Base-by-base conservation (phyloP, 2,329 filamentous ascomycete genomes). In the Cadophora sp. region DNA sequence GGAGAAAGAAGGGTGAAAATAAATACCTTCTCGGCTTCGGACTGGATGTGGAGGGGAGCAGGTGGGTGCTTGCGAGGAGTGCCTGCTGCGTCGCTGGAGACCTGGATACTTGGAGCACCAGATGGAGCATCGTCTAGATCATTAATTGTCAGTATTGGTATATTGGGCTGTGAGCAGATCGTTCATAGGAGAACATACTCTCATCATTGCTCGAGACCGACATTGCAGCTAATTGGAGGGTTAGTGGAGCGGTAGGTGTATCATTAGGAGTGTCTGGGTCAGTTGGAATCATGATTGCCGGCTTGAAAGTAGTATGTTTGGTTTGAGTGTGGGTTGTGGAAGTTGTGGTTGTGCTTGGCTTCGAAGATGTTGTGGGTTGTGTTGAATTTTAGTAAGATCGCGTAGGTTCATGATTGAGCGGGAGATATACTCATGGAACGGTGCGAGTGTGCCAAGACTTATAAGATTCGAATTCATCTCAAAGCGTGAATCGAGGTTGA, bases 1-100 rank as follows among this genome's bases (percentile, higher is more conserved):
- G 31, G 53, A 16, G 16, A 66, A 50, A 7, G 26, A 2, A 37
- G 12, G 14, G 24, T 26, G 11, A 62, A 43, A 14, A 16, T 16
- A 37, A 12, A 37, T 50, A 66, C 67, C 40, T 66, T 59, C 29
- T 66, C 63, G n/a, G 58, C 62, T 56, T 64, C 62, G 24, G 62
- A 55, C 12, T 55, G 62, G 22, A 40, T 11, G 62, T 56, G 48
- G 2, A 55, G 14, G 3, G 50, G 62, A 14, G 19, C 29, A 7
- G 62, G 50, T 16, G 31, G 62, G 9, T 27, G 29, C 37, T 56
- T 55, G 48, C n/a, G 37, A 4, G 43, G 60, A 19, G 60, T 51
- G n/a, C 43, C 43, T 16, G 43, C 19, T 16, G 43, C 26, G 26
- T 29, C 43, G 12, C 19, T 16, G 11, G 29, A 26, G 26, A 51